Evolutionary conservation across 1,284 basidiomycete species (phyloP).

Genomic region (Cryptococcus sp.): DNA sequence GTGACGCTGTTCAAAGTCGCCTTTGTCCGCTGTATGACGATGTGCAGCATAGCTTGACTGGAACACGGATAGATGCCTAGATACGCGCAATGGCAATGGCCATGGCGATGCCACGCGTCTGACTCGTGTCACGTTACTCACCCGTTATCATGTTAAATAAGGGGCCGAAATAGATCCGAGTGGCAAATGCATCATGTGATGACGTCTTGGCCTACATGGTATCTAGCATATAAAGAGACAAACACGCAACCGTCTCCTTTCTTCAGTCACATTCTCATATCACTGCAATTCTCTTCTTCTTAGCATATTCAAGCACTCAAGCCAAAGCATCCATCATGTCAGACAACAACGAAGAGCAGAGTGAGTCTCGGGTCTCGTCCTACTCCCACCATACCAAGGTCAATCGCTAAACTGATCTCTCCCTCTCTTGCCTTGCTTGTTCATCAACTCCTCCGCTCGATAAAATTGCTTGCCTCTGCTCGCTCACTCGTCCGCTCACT

Average conservation of each 20-base stretch:
- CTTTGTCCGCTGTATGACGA: not conserved
- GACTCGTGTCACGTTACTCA: slow-evolving; percentile 5
- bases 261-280: no score
- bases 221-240: no score
- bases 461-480: not conserved
- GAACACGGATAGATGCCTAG: not conserved
- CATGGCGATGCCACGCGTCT: slow-evolving; percentile 3
- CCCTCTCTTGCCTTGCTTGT: not conserved
- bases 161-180: no score
- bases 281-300: no score
- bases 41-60: not conserved
- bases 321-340: slow-evolving; percentile 17
- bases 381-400: not conserved
- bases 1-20: no score
- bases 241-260: no score
- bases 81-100: not conserved
- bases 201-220: slow-evolving; percentile 4
- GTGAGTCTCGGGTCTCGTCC: slow-evolving; percentile 24
- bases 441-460: not conserved
- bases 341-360: slow-evolving; percentile 36
- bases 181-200: slow-evolving; percentile 2
- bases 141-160: not conserved
- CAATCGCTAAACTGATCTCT: not conserved
- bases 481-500: not conserved
- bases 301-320: no score